A percentile compares a stretch with the other conserved stretches of the same genome.
Conservation (phyloP, 306 rosid species). For the Acmispon strigosus region DNA sequence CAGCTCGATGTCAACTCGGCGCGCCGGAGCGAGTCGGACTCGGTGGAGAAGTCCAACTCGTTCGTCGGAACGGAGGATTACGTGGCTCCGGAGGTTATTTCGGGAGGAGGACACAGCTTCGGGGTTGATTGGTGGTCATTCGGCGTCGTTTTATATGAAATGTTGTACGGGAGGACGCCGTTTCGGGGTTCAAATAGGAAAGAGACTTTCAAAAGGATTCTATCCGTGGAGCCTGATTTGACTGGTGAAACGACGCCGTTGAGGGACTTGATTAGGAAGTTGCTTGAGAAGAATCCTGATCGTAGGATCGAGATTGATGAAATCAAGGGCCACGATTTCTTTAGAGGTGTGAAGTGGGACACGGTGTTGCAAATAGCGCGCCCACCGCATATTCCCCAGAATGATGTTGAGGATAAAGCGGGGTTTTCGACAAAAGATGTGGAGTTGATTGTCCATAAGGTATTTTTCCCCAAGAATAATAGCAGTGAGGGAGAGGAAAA, state of each 20-base stretch:
- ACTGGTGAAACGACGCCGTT: slow-evolving; percentile 50
- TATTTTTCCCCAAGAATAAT: slow-evolving; percentile 32
- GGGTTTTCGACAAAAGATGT: slow-evolving; percentile 36
- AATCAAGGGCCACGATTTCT: slow-evolving; percentile 69
- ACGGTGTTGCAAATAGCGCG: slow-evolving; percentile 39
- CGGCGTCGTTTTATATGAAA: slow-evolving; percentile 66
- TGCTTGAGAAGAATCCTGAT: slow-evolving; percentile 61
- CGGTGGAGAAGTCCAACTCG: slow-evolving; percentile 73
- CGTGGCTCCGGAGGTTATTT: slow-evolving; percentile 79
- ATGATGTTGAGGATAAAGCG: slow-evolving; percentile 20
- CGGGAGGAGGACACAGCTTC: slow-evolving; percentile 68
- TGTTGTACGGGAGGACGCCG: slow-evolving; percentile 75
- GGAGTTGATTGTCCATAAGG: slow-evolving; percentile 50
- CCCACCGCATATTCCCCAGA: slow-evolving; percentile 68
- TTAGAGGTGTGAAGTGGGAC: slow-evolving; percentile 54
- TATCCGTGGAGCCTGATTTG: slow-evolving; percentile 36
- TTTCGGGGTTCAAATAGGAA: slow-evolving; percentile 58
- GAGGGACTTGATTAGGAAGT: slow-evolving; percentile 44
- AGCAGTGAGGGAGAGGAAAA: not conserved
- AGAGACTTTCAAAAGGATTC: slow-evolving; percentile 62
- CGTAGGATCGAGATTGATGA: slow-evolving; percentile 49
- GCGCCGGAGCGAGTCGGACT: slow-evolving; percentile 20
- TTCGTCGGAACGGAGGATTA: slow-evolving; percentile 97
- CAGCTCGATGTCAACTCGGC: not conserved
- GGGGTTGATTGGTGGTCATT: slow-evolving; percentile 95